Evolutionary conservation across 2,329 filamentous ascomycete species (phyloP).

Genomic region (Aspergillus sp.): DNA sequence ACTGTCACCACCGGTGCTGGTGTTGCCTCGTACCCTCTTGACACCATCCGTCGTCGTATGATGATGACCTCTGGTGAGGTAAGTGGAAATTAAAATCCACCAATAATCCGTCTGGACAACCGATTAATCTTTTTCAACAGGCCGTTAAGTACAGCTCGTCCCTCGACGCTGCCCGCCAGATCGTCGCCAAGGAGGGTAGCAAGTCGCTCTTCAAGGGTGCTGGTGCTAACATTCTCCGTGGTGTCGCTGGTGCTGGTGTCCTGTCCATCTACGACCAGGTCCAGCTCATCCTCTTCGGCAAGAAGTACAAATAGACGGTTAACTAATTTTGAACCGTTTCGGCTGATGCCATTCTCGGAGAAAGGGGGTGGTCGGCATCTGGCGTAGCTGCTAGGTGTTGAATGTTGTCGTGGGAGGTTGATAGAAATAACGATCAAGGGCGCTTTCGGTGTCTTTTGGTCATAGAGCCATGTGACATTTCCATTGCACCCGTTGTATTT

Average conservation of each 20-base stretch:
- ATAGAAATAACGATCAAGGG: conserved; percentile 40
- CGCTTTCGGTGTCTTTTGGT: conserved; percentile 23
- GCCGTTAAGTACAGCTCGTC: conserved; percentile 99
- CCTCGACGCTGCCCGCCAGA: conserved; percentile 90
- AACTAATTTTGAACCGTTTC: conserved; percentile 12
- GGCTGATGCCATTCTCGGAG: conserved; percentile 8
- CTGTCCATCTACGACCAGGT: conserved; percentile 99
- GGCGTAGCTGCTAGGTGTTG: conserved; percentile 21
- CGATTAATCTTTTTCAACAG: conserved; percentile 50
- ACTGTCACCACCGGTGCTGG: conserved; percentile 98
- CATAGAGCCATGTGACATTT: conserved; percentile 36
- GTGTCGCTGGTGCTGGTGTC: conserved; percentile 99
- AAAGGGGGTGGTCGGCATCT: conserved; percentile 21
- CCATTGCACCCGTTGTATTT: conserved; percentile 42
- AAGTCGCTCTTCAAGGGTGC: conserved; percentile 99
- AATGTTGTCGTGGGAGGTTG: conserved; percentile 23
- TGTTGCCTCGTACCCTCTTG: conserved; percentile 99
- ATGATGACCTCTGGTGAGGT: conserved; percentile 93
- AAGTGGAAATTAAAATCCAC: conserved; percentile 21
- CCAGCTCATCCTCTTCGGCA: conserved; percentile 98
- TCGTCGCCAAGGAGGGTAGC: conserved; percentile 92
- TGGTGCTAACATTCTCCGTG: conserved; percentile 99
- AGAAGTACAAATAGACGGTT: conserved; percentile 61
- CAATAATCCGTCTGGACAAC: neutral
- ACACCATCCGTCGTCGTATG: conserved; percentile 99